Base-by-base conservation (phyloP, 768 basidiomycete species). In the Daedaleopsis sinensis region DNA sequence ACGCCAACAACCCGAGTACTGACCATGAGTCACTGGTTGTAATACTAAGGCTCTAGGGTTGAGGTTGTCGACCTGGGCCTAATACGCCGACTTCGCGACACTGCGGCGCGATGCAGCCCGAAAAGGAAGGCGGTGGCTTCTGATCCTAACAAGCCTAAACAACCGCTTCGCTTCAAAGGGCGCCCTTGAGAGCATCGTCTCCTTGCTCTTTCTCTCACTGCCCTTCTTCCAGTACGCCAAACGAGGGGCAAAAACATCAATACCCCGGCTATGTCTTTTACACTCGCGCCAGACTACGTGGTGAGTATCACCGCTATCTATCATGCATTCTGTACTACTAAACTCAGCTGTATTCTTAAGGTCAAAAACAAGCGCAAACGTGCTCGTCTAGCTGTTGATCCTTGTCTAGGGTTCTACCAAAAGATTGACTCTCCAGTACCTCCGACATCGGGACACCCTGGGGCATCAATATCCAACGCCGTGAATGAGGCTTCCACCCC, bases 251-350 rank as follows among this genome's bases (percentile, higher is more conserved):
- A 32, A 32, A 7, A 7, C 27, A 32, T 7, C 7, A 32, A 7
- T 32, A 32, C 3, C 10, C 18, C 3, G 11, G 10, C 44, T 23
- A 61, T 56, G 60, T 32, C 38, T 2, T 57, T 61, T 48, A 43
- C 55, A 19, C 51, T 51, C 39, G 60, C 54, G 2, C 55, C 60
- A 21, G 60, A 61, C 37, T 61, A 56, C 32, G 35, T 61, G 37
- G 60, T 61, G 51, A 61, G 60, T 37, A n/a, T 9, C 39, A 49
- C n/a, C 27, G 4, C 46, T 5, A 11, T 16, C 5, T 27, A 7
- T 16, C 18, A 13, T 19, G 23, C 18, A 32, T 57, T 15, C 27
- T 21, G 35, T n/a, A 32, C 7, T 32, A 7, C 7, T 32, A 7
- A 32, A 32, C 27, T 32, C 27, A 32, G 27, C 27, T 12, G 16